Evolutionary conservation across 2,329 filamentous ascomycete species (phyloP), one percentile per base, ranked within the genome.

Genomic region (Colletotrichum higginsianum): DNA sequence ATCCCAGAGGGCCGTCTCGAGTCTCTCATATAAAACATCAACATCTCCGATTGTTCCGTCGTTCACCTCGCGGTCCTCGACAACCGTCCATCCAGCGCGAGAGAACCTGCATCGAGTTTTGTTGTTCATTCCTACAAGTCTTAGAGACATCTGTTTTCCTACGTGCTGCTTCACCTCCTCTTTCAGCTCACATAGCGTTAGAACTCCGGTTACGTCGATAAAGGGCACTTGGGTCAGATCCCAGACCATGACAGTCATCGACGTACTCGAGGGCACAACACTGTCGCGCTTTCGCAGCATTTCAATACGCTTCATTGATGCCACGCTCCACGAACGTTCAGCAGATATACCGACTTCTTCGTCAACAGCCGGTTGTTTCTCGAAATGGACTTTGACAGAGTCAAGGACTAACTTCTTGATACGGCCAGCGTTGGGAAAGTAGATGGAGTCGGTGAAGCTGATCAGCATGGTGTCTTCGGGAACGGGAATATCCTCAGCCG

Each of bases 341-440:
- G 77, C 77, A 80, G 77, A 0, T 79, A 77, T 7, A 80, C 78
- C 57, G 80, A 78, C 71, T 84, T 82, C 4, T 80, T 76, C 0
- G 82, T 80, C 0, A 83, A 79, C 72, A 86, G 83, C 71, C 82
- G 81, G 0, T 84, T 86, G n/a, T 16, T 79, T 78, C n/a, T 79
- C 75, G 23, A 77, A 80, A 30, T 76, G 76, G 2, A 80, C 74
- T 72, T 88, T 84, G 47, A 90, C 77, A 1, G 81, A 80, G 72
- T 90, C 87, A 18, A 89, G 79, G 21, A 88, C 84, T 9, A 81
- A 79, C 2, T 78, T 82, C 58, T 88, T 89, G 71, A 86, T 79
- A 50, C 85, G 81, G 67, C 88, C 87, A 2, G 89, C 88, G 75
- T 92, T 91, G 72, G 86, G 87, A 81, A 91, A 92, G 79, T 91